A percentile compares a stretch with the other conserved stretches of the same genome.
phyloP scores from a whole-genome alignment of 2,329 filamentous ascomycete species.

The Fusarium fracticaudum region DNA sequence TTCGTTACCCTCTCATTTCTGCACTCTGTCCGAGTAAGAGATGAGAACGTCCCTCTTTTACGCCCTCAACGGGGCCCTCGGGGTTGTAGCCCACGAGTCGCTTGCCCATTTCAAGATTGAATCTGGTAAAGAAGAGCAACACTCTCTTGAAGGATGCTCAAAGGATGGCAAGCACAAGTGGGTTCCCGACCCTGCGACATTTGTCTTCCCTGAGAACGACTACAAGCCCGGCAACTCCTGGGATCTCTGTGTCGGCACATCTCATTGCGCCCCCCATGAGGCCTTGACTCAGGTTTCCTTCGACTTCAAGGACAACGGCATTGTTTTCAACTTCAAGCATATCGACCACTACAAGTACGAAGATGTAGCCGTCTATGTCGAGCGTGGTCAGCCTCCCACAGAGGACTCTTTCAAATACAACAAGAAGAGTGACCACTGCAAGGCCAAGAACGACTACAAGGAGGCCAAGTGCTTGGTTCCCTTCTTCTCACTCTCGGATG shows the following conservation, averaged over 20 bases:
- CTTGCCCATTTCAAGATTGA: constrained; percentile 35
- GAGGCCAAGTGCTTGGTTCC: constrained; percentile 41
- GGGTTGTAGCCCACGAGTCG: constrained; percentile 37
- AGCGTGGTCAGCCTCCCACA: constrained; percentile 34
- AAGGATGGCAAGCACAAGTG: constrained; percentile 39
- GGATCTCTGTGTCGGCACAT: constrained; percentile 37
- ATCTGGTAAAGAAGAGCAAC: constrained; percentile 10
- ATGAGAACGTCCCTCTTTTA: constrained; percentile 41
- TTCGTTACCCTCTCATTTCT: constrained; percentile 30
- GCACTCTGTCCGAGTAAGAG: constrained; percentile 17
- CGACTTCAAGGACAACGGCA: constrained; percentile 40
- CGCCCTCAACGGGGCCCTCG: constrained; percentile 39
- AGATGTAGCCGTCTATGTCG: constrained; percentile 37
- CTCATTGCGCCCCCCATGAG: constrained; percentile 36
- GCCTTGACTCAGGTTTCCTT: constrained; percentile 38
- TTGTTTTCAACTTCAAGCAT: constrained; percentile 38
- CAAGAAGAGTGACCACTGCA: constrained; percentile 37
- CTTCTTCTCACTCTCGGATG: constrained; percentile 39
- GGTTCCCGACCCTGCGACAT: constrained; percentile 39
- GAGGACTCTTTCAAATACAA: constrained; percentile 37
- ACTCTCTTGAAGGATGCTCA: constrained; percentile 33
- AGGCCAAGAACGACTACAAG: constrained; percentile 30
- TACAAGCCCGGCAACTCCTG: constrained; percentile 36
- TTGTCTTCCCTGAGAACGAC: constrained; percentile 38
- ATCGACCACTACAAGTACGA: constrained; percentile 44